Base-by-base conservation (phyloP, 345 rosid species). In the Nephelium lappaceum region DNA sequence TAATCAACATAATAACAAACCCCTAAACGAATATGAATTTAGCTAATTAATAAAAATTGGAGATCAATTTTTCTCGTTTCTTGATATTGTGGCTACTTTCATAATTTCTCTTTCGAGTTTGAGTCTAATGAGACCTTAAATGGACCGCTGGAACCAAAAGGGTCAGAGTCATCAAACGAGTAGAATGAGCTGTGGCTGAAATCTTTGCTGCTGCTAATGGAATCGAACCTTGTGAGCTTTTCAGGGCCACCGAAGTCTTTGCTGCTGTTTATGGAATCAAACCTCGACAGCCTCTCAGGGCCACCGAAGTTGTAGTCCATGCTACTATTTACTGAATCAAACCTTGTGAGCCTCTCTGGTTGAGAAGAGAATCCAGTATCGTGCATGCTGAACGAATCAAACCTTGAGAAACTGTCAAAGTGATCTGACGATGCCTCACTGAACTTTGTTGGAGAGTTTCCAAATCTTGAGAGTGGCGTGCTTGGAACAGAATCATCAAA, bases 401-500 rank as follows among this genome's bases (percentile, higher is more conserved):
- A 88, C 83, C 97, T 90, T 18, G 99, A 91, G 85, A 89, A 93
- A 81, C 86, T 90, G 84, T 94, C 92, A 9, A 85, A 89, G 75
- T 89, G 86, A 77, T 89, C 90, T 58, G 92, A 87, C 39, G 91
- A 89, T 15, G 87, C 93, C 82, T 95, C 97, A 16, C 98, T 92
- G 85, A 81, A 89, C 74, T 97, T 89, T 15, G 99, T 87, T 8
- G 97, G 88, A 65, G 97, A 94, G 90, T 91, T 91, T 72, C 92
- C 94, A 69, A 88, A 89, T 83, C 89, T 93, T 65, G 98, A 93
- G 45, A 84, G 83, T 64, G 99, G 97, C 66, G 95, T 90, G 81
- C 92, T 81, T 58, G 99, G 96, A 18, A 91, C 97, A 42, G 99
- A 96, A 77, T 94, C 99, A 57, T 96, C 99, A 72, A 95, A 93